Base-by-base conservation (phyloP, 2,329 filamentous ascomycete species). In the Calonectria ilicicola region DNA sequence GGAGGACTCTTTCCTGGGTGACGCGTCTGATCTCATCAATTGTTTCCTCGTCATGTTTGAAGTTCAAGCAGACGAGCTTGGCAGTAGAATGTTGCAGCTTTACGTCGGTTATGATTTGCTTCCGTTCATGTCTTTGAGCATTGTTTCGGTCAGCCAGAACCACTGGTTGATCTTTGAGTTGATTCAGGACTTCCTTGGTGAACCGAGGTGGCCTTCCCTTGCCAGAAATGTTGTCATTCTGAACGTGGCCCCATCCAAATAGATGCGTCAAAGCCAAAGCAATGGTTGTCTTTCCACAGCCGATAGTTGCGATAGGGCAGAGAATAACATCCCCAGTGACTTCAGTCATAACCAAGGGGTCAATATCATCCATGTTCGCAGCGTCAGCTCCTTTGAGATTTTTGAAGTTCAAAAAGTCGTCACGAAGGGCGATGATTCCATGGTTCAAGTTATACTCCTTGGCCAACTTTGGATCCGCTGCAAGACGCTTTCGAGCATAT, bases 91-190 rank as follows among this genome's bases (percentile, higher is more conserved):
- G 86, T 64, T 90, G 88, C 2, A 88, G 84, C 78, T 89, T 88
- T 42, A 98, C 88, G 79, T 98, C 97, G 0, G 90, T 91, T 75
- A 98, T 93, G 14, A 99, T 88, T 84, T 99, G 97, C 79, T 93
- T 91, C 72, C 97, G 92, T 85, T 99, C 97, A 63, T 95, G 94
- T 76, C 89, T 93, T 83, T 96, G 93, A 63, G 98, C 95, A 81
- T 98, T 99, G 84, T 99, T 99, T 23, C 97, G 91, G 83, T 99
- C 97, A 2, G 97, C 95, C 79, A 98, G 91, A 67, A 98, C 95
- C 1, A 92, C 96, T 0, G 92, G 89, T 56, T 92, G 87, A 0
- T 89, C 86, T 26, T 90, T 85, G 38, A 98, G 88, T 67, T 91
- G 84, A 27, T 92, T 89, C 65, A 93, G 88, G 46, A 97, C 88